Conservation (phyloP, 2,329 filamentous ascomycete genomes). For the Scleromitrula shiraiana region DNA sequence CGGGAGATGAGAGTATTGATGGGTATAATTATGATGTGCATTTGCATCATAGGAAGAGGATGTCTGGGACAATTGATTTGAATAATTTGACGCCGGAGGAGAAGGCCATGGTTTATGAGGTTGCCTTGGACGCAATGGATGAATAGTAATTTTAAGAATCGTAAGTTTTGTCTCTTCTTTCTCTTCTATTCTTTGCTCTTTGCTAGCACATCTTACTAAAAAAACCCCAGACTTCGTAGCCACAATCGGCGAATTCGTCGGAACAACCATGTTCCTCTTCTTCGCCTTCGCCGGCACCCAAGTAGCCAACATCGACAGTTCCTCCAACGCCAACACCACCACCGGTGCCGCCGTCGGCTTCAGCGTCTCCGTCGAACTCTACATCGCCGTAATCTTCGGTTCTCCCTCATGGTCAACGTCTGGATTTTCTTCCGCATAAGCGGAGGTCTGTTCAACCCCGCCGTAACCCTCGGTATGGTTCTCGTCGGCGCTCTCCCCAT, state of each 20-base stretch:
- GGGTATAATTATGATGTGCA: conserved; percentile 22
- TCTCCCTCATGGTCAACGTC: conserved; percentile 41
- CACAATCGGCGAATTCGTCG: conserved; percentile 26
- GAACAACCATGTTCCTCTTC: conserved; percentile 32
- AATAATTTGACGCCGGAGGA: conserved; percentile 33
- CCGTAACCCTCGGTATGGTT: conserved; percentile 32
- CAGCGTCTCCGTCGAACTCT: conserved; percentile 33
- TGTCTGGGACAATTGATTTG: conserved; percentile 32
- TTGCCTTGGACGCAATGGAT: conserved; percentile 40
- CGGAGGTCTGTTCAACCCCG: conserved; percentile 47
- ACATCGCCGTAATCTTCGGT: conserved; percentile 29
- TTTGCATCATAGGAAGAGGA: neutral
- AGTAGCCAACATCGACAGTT: conserved; percentile 26
- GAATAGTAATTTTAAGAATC: conserved; percentile 40
- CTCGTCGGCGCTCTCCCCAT: conserved; percentile 30
- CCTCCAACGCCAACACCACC: neutral
- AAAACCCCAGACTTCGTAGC: conserved; percentile 21
- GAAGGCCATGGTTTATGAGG: conserved; percentile 36
- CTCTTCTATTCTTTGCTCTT: neutral
- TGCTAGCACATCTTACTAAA: neutral
- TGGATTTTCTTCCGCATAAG: conserved; percentile 52
- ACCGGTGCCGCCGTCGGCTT: conserved; percentile 2
- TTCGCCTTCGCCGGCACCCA: conserved; percentile 29
- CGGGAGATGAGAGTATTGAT: conserved; percentile 19
- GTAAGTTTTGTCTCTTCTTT: neutral